These are phyloP conservation scores for Penicillium sp. DNA, from an alignment of 2,329 filamentous ascomycete species.

Conservation along the genomic window DNA sequence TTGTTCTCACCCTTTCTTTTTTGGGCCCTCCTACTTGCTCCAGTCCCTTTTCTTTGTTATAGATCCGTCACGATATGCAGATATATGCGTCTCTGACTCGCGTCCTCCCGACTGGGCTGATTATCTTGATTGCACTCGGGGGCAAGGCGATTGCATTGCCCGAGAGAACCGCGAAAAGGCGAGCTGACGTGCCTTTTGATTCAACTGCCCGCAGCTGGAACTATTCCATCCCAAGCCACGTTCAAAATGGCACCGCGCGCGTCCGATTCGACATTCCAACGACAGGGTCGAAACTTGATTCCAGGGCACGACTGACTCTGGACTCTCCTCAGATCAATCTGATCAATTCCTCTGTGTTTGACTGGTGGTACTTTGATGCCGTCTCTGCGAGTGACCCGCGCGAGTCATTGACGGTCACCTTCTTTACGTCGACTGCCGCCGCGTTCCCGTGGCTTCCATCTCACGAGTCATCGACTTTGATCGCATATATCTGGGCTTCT, in stretches of 20 bases:
- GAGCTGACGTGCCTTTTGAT: not conserved
- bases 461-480: slow-evolving; percentile 23
- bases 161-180: not conserved
- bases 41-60: not conserved
- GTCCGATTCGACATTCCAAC: slow-evolving; percentile 21
- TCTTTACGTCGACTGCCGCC: slow-evolving; percentile 34
- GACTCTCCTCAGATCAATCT: slow-evolving; percentile 33
- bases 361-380: slow-evolving; percentile 50
- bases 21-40: not conserved
- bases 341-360: slow-evolving; percentile 38
- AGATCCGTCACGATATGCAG: not conserved
- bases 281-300: not conserved
- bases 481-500: slow-evolving; percentile 33
- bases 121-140: not conserved
- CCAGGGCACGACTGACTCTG: slow-evolving; percentile 19
- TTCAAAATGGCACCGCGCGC: slow-evolving; percentile 15
- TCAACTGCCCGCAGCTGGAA: not conserved
- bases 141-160: not conserved
- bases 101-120: not conserved
- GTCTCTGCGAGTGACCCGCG: slow-evolving; percentile 33
- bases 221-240: slow-evolving; percentile 17
- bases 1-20: not conserved
- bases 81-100: not conserved
- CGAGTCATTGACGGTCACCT: slow-evolving; percentile 37
- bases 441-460: slow-evolving; percentile 44